Evolutionary conservation across 208 protist species (phyloP).

Genomic region (Trypanosoma lewisi): DNA sequence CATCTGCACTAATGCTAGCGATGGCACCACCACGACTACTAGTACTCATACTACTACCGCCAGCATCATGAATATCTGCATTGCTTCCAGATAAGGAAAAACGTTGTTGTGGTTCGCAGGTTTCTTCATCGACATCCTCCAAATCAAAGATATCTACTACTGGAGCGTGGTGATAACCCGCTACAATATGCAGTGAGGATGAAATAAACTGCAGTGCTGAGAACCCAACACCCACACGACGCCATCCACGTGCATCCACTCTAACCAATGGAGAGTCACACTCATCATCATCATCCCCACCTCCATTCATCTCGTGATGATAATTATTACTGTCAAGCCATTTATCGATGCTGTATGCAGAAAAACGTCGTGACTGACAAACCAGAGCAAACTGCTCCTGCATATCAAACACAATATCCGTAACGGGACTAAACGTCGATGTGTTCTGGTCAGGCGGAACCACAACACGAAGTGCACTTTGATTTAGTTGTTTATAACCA

Average conservation of each 20-base stretch:
- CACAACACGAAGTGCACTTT: conserved; percentile 1
- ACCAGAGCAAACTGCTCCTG: conserved; percentile 26
- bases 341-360: conserved; percentile 13
- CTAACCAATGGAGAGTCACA: conserved; percentile 1
- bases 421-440: neutral
- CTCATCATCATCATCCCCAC: neutral
- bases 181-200: conserved; percentile 40
- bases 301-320: neutral
- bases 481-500: neutral
- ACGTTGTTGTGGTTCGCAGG: conserved; percentile 39
- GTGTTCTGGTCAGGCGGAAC: neutral
- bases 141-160: conserved; percentile 75
- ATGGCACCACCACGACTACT: too few relatives aligned
- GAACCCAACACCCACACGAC: conserved; percentile 35
- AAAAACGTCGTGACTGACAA: conserved; percentile 10
- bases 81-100: conserved; percentile 29
- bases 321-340: conserved; percentile 17
- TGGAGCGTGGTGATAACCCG: conserved; percentile 36
- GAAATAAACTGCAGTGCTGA: conserved; percentile 51
- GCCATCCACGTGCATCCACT: conserved; percentile 3
- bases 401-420: conserved; percentile 31
- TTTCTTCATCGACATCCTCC: conserved; percentile 68
- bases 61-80: neutral
- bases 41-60: conserved; percentile 2
- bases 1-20: neutral